Evolutionary conservation across 176 grass and related monocot genomes (phyloP).

Genomic region (Paspalum vaginatum): DNA sequence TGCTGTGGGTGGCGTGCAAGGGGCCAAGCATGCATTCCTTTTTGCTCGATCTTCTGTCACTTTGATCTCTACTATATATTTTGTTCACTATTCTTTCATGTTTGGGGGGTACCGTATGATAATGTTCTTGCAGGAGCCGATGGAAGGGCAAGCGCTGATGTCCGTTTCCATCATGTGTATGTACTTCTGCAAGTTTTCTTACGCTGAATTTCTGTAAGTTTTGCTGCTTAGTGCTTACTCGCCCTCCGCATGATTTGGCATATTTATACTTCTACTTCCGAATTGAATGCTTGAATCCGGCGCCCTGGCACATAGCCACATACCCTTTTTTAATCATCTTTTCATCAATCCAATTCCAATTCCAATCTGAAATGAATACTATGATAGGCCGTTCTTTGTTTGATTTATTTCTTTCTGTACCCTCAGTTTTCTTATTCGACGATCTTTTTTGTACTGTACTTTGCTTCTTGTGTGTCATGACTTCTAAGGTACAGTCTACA

Average conservation of each 20-base stretch:
- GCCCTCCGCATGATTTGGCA: not conserved
- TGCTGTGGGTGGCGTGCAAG: slow-evolving; percentile 97
- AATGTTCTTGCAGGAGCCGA: slow-evolving; percentile 4
- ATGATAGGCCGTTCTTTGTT: not conserved
- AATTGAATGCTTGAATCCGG: not conserved
- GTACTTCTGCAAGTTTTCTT: not conserved
- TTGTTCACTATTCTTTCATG: not conserved
- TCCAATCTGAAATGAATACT: not conserved
- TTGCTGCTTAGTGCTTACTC: not conserved
- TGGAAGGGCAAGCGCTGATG: not conserved
- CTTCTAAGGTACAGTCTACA: not conserved
- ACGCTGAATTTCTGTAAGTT: too few species aligned
- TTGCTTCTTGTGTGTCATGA: not conserved
- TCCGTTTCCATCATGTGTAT: not conserved
- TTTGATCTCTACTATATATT: not conserved
- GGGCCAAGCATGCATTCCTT: slow-evolving; percentile 88
- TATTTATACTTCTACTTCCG: not conserved
- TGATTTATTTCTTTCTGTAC: not conserved
- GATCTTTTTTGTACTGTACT: not conserved
- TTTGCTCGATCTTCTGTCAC: slow-evolving; percentile 32
- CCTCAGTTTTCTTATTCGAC: not conserved
- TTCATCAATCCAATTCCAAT: not conserved
- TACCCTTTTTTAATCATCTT: not conserved
- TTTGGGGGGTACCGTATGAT: not conserved
- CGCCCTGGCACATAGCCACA: not conserved